Base-by-base conservation (phyloP, 495 filamentous ascomycete species). In the Alectoria sarmentosa region DNA sequence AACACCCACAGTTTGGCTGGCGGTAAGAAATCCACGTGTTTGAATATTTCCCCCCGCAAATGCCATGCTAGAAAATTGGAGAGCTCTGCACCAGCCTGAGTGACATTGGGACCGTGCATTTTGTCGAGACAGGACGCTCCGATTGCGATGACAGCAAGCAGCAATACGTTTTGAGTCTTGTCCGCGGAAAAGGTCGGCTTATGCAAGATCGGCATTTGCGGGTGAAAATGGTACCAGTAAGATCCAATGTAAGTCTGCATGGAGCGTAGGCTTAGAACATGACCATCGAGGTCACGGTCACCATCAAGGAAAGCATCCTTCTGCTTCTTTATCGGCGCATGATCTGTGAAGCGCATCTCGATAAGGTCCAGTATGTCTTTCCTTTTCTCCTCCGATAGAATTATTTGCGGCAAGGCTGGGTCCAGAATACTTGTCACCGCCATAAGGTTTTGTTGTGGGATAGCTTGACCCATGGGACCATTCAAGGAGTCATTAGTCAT, bases 1-100 rank as follows among this genome's bases (percentile, higher is more conserved):
- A 98, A 97, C 26, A 96, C 84, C 94, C 94, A 98, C n/a, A 98
- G 80, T 75, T 96, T 94, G 21, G 94, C 94, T 5, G 94, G 93
- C 11, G 94, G 92, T n/a, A 88, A 80, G 75, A 93, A 96, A 73
- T 96, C 91, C 34, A 83, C 81, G 73, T 96, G 89, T 77, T 89
- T 91, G 71, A 98, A 97, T 62, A 93, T 86, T 71, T 92, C 88
- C 88, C 92, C 96, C 37, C 94, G 83, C 15, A 98, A 76, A 78
- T 96, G 90, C 89, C 89, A 93, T 4, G 91, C 90, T 42, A 97
- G 77, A 72, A 96, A 94, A 71, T 88, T 89, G 48, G 91, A 88
- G 36, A 98, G 77, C 62, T 91, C 84, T 3, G 88, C 85, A 17
- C 88, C 90, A 23, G 83, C 82, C 67, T 89, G 83, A 8, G 87